Evolutionary conservation across 2,329 filamentous ascomycete genomes (phyloP).

Genomic region (Diaporthe sp.): DNA sequence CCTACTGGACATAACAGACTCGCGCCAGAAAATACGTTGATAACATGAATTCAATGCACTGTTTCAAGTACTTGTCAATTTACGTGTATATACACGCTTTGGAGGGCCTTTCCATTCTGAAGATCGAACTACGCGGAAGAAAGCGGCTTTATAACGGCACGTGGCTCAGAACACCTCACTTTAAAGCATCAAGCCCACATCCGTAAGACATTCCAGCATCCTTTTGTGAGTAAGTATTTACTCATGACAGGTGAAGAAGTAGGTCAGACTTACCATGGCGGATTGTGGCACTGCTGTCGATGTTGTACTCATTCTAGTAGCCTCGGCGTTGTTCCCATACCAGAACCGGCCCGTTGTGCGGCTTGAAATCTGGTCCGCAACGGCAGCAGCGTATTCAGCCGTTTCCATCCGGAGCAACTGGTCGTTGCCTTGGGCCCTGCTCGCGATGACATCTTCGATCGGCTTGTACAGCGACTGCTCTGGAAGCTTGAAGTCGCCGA

Average conservation of each 20-base stretch:
- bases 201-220: constrained; percentile 36
- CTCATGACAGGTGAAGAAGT: not conserved
- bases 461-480: constrained; percentile 39
- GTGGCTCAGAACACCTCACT: not conserved
- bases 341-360: constrained; percentile 39
- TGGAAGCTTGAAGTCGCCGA: constrained; percentile 40
- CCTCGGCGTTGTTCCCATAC: constrained; percentile 38
- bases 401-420: constrained; percentile 39
- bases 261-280: not conserved
- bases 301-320: constrained; percentile 38
- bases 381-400: constrained; percentile 38
- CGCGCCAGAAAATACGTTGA: too few species aligned
- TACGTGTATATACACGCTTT: too few species aligned
- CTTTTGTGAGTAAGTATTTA: not conserved
- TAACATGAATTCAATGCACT: too few species aligned
- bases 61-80: too few species aligned
- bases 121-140: too few species aligned
- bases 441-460: constrained; percentile 37
- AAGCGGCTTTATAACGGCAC: not conserved
- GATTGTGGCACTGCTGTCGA: constrained; percentile 38
- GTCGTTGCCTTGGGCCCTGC: constrained; percentile 40
- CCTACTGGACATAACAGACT: too few species aligned
- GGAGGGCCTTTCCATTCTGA: too few species aligned
- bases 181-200: constrained; percentile 39
- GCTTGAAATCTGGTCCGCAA: constrained; percentile 37